Base-by-base conservation (phyloP, 768 basidiomycete genomes). In the Leccinum aurantiacum region DNA sequence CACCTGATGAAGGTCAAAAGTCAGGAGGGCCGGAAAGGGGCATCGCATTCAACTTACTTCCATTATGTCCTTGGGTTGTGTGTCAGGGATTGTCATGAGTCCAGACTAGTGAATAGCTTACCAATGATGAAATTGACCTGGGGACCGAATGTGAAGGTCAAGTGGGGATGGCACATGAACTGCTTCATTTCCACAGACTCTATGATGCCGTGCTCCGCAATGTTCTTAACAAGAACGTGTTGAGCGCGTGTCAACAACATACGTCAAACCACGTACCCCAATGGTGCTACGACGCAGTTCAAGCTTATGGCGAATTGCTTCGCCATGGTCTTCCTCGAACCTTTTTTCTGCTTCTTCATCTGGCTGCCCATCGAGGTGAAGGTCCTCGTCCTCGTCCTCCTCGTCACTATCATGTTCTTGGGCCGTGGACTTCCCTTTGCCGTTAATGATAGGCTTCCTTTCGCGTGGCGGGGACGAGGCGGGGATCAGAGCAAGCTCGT, bases 91-190 rank as follows among this genome's bases (percentile, higher is more conserved):
- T 33, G 54, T 14, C 10, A 11, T 27, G 4, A 48, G 17, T 31
- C 49, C 47, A 11, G 29, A 51, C 25, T 22, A 58, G 52, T 22
- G 22, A 22, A 15, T 6, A 2, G 67, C 83, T 44, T 65, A 88
- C 93, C 94, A 41, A 96, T 96, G 65, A 99, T 91, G 69, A 98
- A 98, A 76, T 98, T 99, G 69, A 99, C 91, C 73, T 95, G 93
- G 9, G 91, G 89, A 0, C 94, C 93, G 63, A 98, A 93, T 2
- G 83, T 81, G 74, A 97, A 92, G 1, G 82, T 87, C 49, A 95
- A 79, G 74, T 82, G 87, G 71, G 86, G 82, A 76, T 98, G 95
- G 74, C 95, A 97, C 95, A 98, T 96, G 76, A 98, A 98, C 69
- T 98, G 89, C 68, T 86, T 82, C 84, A 93, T 86, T 69, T 94